These are phyloP conservation scores for Rhodomyrtus tomentosa DNA, from an alignment of 345 rosid species.

Conservation along the genomic window DNA sequence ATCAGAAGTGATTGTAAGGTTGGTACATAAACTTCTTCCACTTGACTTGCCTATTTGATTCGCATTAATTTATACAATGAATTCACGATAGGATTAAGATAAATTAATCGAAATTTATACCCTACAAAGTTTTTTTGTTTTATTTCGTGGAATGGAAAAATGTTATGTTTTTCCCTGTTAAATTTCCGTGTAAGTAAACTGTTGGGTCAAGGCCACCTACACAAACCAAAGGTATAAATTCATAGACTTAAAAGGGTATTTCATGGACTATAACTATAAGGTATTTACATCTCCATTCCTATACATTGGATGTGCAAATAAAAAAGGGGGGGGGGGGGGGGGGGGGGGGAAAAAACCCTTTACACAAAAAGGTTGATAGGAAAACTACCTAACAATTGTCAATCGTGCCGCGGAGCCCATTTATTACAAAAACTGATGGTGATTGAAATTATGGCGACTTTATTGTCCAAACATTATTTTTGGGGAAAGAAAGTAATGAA, in stretches of 20 bases:
- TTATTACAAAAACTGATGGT: neutral
- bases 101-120: neutral
- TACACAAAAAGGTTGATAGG: neutral
- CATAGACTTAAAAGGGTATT: neutral
- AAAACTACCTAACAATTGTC: neutral
- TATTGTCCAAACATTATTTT: neutral
- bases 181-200: neutral
- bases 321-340: too few species aligned
- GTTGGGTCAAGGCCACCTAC: neutral
- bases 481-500: neutral
- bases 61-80: too few species aligned
- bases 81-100: neutral
- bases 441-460: neutral
- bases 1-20: neutral
- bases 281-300: neutral
- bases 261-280: neutral
- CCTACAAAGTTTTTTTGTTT: neutral
- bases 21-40: neutral
- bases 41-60: too few species aligned
- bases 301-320: neutral
- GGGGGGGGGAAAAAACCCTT: neutral
- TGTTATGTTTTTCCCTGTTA: neutral
- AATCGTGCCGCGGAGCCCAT: neutral
- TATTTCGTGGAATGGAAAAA: neutral
- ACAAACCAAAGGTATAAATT: neutral